Conservation (phyloP, 306 rosid genomes). For the Nissolia schottii region DNA sequence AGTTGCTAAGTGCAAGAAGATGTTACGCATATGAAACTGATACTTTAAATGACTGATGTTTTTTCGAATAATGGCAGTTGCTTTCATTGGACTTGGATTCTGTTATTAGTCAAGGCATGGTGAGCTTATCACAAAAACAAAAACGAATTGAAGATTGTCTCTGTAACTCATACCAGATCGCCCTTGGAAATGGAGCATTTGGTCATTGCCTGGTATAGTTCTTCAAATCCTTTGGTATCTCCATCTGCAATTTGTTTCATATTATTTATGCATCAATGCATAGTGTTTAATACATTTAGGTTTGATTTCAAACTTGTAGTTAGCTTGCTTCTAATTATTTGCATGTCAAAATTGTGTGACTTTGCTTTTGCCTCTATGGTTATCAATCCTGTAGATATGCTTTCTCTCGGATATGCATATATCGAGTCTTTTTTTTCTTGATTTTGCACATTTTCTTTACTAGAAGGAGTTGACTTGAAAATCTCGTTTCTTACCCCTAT, state of each 20-base stretch:
- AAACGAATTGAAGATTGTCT: slow-evolving; percentile 57
- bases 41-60: background rate
- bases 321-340: background rate
- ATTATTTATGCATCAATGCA: background rate
- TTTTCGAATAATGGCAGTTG: slow-evolving; percentile 47
- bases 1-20: background rate
- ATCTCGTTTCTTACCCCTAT: background rate
- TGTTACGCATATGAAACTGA: background rate
- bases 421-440: background rate
- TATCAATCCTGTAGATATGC: background rate
- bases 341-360: background rate
- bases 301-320: background rate
- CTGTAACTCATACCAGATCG: slow-evolving; percentile 53
- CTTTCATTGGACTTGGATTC: slow-evolving; percentile 60
- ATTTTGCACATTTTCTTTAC: background rate
- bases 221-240: background rate
- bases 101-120: slow-evolving; percentile 56
- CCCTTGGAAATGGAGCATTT: slow-evolving; percentile 58
- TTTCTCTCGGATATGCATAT: background rate
- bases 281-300: background rate
- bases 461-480: background rate
- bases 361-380: background rate
- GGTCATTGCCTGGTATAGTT: slow-evolving; percentile 75
- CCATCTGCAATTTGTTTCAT: background rate
- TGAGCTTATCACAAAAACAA: slow-evolving; percentile 61